Conservation (phyloP, 768 basidiomycete genomes). For the Rhizopogon vulgaris region DNA sequence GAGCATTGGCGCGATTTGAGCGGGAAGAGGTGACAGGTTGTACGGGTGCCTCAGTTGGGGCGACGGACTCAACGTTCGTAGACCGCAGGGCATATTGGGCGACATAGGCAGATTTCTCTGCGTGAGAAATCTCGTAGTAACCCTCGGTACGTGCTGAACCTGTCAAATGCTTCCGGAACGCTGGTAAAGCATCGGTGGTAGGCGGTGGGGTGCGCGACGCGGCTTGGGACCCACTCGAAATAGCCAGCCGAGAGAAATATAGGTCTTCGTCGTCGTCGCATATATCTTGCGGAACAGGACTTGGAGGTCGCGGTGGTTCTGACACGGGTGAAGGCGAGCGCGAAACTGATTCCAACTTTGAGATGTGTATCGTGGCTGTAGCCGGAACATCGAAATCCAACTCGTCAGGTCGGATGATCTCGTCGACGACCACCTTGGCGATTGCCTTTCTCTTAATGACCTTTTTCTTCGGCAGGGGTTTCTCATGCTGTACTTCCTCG, state of each 20-base stretch:
- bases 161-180: conserved; percentile 72
- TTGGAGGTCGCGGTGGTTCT: conserved; percentile 32
- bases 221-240: conserved; percentile 19
- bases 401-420: conserved; percentile 45
- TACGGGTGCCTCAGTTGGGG: conserved; percentile 34
- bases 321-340: conserved; percentile 50
- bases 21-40: conserved; percentile 69
- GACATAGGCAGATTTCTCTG: conserved; percentile 88
- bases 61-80: conserved; percentile 37
- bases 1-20: conserved; percentile 88
- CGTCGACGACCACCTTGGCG: conserved; percentile 37
- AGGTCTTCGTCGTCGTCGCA: conserved; percentile 88
- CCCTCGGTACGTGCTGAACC: conserved; percentile 93
- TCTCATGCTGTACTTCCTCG: conserved; percentile 23
- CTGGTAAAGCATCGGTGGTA: conserved; percentile 36
- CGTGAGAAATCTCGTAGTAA: conserved; percentile 89
- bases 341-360: conserved; percentile 37
- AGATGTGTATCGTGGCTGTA: conserved; percentile 44
- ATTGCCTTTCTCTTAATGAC: conserved; percentile 22
- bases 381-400: conserved; percentile 44
- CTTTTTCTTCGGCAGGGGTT: conserved; percentile 28
- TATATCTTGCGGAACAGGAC: conserved; percentile 50
- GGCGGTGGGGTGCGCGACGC: conserved; percentile 21
- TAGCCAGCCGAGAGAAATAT: conserved; percentile 55
- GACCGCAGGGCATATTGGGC: conserved; percentile 76